These are phyloP conservation scores for Naumovozyma dairenensis DNA, from an alignment of 805 yeast species.

Conservation along the genomic window DNA sequence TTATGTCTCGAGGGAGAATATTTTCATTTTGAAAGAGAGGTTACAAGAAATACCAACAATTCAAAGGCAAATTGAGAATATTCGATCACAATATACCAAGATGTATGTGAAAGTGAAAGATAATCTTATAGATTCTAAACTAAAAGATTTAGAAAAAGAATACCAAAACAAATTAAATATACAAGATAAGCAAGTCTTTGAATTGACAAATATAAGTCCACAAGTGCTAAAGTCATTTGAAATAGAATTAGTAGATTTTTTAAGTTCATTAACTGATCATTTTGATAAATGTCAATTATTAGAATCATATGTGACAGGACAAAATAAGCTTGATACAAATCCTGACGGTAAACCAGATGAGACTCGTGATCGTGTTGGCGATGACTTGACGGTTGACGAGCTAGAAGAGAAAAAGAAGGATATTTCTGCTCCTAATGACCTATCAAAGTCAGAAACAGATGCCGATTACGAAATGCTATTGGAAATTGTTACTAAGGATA, in stretches of 20 bases:
- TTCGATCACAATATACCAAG: slow-evolving; percentile 24
- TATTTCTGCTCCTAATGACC: too few species aligned
- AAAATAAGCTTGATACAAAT: too few species aligned
- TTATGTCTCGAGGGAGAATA: slow-evolving; percentile 36
- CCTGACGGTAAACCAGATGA: too few species aligned
- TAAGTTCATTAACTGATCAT: slow-evolving; percentile 68
- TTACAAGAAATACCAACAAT: slow-evolving; percentile 28
- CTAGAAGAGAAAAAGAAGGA: slow-evolving; percentile 21
- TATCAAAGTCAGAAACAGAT: too few species aligned
- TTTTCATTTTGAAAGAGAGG: slow-evolving; percentile 21
- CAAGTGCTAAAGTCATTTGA: slow-evolving; percentile 30
- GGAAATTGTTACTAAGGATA: slow-evolving; percentile 42
- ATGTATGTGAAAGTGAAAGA: slow-evolving; percentile 23
- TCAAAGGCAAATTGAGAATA: slow-evolving; percentile 21
- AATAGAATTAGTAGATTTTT: slow-evolving; percentile 55
- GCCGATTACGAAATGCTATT: slow-evolving; percentile 33
- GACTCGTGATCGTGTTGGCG: too few species aligned
- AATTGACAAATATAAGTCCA: slow-evolving; percentile 19
- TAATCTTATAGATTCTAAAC: slow-evolving; percentile 18
- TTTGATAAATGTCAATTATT: slow-evolving; percentile 61
- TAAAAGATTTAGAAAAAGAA: slow-evolving; percentile 11
- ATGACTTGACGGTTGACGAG: too few species aligned
- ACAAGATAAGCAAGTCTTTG: slow-evolving; percentile 13
- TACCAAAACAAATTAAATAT: slow-evolving; percentile 19
- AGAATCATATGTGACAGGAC: too few species aligned